Conservation (phyloP, 2,329 filamentous ascomycete genomes). For the Penicillium sp. region DNA sequence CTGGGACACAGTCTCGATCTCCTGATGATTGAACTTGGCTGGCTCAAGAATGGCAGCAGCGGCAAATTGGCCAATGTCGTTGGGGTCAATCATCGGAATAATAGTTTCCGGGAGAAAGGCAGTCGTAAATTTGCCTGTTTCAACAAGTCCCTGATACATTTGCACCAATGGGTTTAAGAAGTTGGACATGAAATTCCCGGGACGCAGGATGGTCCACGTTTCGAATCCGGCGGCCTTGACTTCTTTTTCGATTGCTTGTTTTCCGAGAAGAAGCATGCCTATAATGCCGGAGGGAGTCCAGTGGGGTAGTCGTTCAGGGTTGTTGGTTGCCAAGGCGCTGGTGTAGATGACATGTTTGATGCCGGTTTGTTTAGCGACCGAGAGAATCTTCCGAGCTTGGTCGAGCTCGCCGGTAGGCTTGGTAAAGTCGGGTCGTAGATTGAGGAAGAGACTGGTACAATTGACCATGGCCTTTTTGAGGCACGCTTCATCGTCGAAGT, state of each 20-base stretch:
- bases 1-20: slow-evolving; percentile 47
- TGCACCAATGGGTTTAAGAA: slow-evolving; percentile 45
- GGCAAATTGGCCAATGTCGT: slow-evolving; percentile 52
- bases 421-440: slow-evolving; percentile 18
- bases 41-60: slow-evolving; percentile 48
- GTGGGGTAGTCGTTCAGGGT: slow-evolving; percentile 28
- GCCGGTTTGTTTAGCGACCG: slow-evolving; percentile 28
- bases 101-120: slow-evolving; percentile 37
- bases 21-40: slow-evolving; percentile 41
- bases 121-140: slow-evolving; percentile 40
- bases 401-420: slow-evolving; percentile 20
- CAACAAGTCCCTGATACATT: slow-evolving; percentile 44
- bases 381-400: slow-evolving; percentile 28
- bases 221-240: slow-evolving; percentile 41
- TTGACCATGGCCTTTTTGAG: slow-evolving; percentile 30
- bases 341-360: slow-evolving; percentile 35
- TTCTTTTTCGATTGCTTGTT: slow-evolving; percentile 45
- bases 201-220: slow-evolving; percentile 53
- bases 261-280: slow-evolving; percentile 37
- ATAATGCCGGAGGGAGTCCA: slow-evolving; percentile 31
- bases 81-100: slow-evolving; percentile 48
- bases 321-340: slow-evolving; percentile 29
- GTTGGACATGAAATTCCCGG: slow-evolving; percentile 56
- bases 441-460: slow-evolving; percentile 33
- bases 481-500: slow-evolving; percentile 30